A percentile compares a stretch with the other conserved stretches of the same genome.
phyloP scores from a whole-genome alignment of 306 rosid genomes.

The Pyrus bretschneideri region DNA sequence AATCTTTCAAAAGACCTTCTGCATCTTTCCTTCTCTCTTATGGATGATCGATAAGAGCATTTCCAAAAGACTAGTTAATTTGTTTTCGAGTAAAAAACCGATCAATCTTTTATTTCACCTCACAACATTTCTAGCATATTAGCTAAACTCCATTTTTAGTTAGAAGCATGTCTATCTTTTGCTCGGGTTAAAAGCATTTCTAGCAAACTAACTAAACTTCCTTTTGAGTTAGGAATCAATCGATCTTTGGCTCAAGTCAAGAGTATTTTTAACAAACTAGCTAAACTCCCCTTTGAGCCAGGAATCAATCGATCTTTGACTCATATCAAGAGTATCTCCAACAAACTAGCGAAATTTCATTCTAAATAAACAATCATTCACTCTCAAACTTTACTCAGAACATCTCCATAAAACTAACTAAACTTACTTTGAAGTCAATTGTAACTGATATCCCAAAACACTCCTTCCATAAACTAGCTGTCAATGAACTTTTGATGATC shows the following conservation, averaged over 20 bases:
- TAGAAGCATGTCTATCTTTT: too few relatives aligned
- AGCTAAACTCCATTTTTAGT: too few relatives aligned
- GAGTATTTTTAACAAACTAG: background rate
- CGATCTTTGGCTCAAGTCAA: background rate
- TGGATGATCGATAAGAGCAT: background rate
- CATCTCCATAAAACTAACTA: background rate
- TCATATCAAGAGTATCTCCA: background rate
- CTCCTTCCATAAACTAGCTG: background rate
- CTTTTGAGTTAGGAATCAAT: too few relatives aligned
- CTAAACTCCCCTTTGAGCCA: background rate
- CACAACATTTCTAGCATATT: too few relatives aligned
- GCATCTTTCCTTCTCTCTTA: slow-evolving; percentile 11
- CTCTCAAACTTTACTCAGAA: background rate
- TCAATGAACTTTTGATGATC: background rate
- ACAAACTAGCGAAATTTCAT: background rate
- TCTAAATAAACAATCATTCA: background rate
- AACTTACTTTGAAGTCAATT: background rate
- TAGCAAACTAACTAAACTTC: too few relatives aligned
- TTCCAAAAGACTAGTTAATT: background rate
- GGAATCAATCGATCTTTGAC: background rate
- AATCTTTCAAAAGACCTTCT: slow-evolving; percentile 19
- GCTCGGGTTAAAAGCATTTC: too few relatives aligned
- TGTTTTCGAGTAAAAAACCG: too few relatives aligned
- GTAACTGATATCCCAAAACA: background rate
- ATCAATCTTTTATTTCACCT: too few relatives aligned